These are phyloP conservation scores for Solanum tarapatanum DNA, from an alignment of 257 asterid genomes.

Conservation along the genomic window DNA sequence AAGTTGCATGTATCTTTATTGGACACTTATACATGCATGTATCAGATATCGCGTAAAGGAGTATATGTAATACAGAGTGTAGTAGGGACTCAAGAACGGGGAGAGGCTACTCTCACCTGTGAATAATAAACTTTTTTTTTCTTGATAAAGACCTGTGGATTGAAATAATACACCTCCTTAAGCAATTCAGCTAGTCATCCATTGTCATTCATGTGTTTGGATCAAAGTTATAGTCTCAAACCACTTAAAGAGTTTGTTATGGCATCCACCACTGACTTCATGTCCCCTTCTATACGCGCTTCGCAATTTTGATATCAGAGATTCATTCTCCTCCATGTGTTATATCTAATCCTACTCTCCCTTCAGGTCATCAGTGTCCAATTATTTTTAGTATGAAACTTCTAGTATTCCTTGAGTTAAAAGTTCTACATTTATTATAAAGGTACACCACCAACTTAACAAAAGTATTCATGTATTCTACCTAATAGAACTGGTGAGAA, in stretches of 20 bases:
- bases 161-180: background rate
- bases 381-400: background rate
- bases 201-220: background rate
- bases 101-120: background rate
- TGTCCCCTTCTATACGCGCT: background rate
- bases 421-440: background rate
- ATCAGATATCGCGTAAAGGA: background rate
- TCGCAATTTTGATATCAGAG: background rate
- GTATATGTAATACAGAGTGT: background rate
- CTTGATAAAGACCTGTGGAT: background rate
- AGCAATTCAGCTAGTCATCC: background rate
- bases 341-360: background rate
- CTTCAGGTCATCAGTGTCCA: background rate
- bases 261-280: background rate
- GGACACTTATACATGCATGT: background rate
- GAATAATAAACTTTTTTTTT: background rate
- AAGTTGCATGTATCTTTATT: background rate
- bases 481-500: background rate
- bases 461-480: background rate
- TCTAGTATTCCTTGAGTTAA: background rate
- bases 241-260: background rate
- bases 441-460: background rate
- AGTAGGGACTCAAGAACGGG: background rate
- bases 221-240: background rate
- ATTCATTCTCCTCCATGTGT: background rate